Base-by-base conservation (phyloP, 2,329 filamentous ascomycete genomes). In the Talaromyces marneffei region DNA sequence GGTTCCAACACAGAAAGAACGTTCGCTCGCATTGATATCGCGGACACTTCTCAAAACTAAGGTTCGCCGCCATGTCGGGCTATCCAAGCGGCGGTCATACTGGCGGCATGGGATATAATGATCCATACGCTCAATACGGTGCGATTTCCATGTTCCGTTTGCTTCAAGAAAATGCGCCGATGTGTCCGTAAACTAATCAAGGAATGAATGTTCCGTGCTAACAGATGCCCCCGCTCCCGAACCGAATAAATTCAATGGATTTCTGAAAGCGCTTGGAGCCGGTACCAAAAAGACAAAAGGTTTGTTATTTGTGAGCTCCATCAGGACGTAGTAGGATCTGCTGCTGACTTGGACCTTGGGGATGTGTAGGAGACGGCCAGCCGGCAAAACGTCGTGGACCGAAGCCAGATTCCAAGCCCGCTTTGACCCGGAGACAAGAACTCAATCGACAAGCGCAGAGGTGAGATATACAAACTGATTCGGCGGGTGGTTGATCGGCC, bases 331-430 rank as follows among this genome's bases (percentile, higher is more conserved):
- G n/a, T n/a, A n/a, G n/a, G n/a, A n/a, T n/a, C n/a, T n/a, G n/a
- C n/a, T 40, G 18, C 40, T 63, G 50, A 57, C 50, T 14, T 2
- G 2, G 10, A 52, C 59, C 42, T 42, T 67, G 42, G 67, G 18
- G n/a, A n/a, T 29, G 8, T 14, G 29, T 44, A 48, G 16, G 23
- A 88, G 92, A 96, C 80, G 92, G 91, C 50, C 88, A 94, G 70
- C 83, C 89, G 8, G 86, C 91, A 2, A 99, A 97, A 78, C 86
- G 91, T 66, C 86, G 94, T 75, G 94, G 94, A 1, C 94, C 94
- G 0, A 97, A 97, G 74, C 94, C 94, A 20, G 94, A 97, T 74
- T 95, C 90, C 79, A 97, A 96, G 73, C 94, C 94, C 18, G 93
- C 94, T 48, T 79, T 96, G 69, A 97, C 93, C 20, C 84, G 93